Conservation (phyloP, 768 basidiomycete genomes). For the Russula griseocarnosa region DNA sequence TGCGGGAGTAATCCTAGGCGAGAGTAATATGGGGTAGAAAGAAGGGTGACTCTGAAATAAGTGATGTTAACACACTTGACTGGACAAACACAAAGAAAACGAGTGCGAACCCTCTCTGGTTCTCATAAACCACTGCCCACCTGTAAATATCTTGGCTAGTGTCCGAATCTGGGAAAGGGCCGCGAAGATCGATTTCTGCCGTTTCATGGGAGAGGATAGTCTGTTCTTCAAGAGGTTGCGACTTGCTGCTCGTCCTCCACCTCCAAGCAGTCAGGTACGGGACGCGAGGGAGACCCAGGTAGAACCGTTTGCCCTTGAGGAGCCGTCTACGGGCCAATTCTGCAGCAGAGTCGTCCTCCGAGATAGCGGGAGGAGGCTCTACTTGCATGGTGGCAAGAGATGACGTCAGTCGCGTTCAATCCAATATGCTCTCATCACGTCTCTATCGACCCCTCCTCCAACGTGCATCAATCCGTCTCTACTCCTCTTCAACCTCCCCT, state of each 20-base stretch:
- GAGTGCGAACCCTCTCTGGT: conserved; percentile 64
- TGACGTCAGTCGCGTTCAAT: conserved; percentile 6
- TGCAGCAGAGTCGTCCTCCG: conserved; percentile 3
- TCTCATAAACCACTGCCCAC: conserved; percentile 80
- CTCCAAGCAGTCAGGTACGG: neutral
- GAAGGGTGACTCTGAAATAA: conserved; percentile 51
- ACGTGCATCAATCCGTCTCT: neutral
- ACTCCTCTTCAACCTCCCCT: neutral
- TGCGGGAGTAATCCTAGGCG: conserved; percentile 60
- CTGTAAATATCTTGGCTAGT: conserved; percentile 51
- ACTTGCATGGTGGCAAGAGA: conserved; percentile 10
- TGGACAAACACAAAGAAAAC: neutral
- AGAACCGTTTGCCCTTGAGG: neutral
- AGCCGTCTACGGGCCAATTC: conserved; percentile 14
- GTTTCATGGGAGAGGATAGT: neutral
- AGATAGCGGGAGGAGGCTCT: conserved; percentile 15
- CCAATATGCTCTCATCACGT: neutral
- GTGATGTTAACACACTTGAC: neutral
- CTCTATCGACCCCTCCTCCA: neutral
- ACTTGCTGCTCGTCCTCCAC: neutral
- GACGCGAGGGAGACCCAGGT: neutral
- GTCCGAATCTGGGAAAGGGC: conserved; percentile 14
- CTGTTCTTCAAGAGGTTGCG: neutral
- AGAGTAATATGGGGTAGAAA: conserved; percentile 73
- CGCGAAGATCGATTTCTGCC: conserved; percentile 16